phyloP scores from a whole-genome alignment of 2,329 filamentous ascomycete species.

The Pseudocercospora crystallina region DNA sequence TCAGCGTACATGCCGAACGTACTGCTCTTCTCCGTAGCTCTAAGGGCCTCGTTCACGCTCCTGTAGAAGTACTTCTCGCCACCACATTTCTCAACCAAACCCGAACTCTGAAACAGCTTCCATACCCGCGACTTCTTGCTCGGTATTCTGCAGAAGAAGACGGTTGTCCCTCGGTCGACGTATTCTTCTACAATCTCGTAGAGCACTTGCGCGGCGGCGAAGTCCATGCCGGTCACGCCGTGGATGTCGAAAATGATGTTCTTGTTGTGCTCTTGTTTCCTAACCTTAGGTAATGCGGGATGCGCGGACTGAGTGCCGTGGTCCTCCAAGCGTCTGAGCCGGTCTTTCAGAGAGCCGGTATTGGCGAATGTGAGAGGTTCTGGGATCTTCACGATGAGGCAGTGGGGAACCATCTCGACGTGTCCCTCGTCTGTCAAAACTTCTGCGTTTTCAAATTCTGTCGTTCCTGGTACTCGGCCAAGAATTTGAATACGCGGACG shows the following conservation, averaged over 20 bases:
- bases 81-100: slow-evolving; percentile 81
- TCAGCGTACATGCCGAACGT: slow-evolving; percentile 16
- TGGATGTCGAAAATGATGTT: slow-evolving; percentile 98
- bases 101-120: slow-evolving; percentile 70
- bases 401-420: slow-evolving; percentile 87
- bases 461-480: slow-evolving; percentile 78
- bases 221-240: slow-evolving; percentile 92
- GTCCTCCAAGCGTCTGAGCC: slow-evolving; percentile 78
- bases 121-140: slow-evolving; percentile 59
- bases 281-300: slow-evolving; percentile 78
- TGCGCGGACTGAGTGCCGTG: slow-evolving; percentile 86
- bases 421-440: slow-evolving; percentile 36
- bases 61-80: slow-evolving; percentile 75
- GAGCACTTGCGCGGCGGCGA: slow-evolving; percentile 87
- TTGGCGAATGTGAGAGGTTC: slow-evolving; percentile 97
- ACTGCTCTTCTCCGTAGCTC: slow-evolving; percentile 68
- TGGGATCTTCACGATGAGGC: slow-evolving; percentile 94
- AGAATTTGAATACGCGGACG: slow-evolving; percentile 94
- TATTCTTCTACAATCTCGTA: slow-evolving; percentile 84
- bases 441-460: slow-evolving; percentile 80
- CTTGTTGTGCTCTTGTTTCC: slow-evolving; percentile 75
- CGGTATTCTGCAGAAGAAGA: slow-evolving; percentile 69
- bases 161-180: slow-evolving; percentile 69
- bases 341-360: slow-evolving; percentile 80
- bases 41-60: slow-evolving; percentile 80